Conservation (phyloP, 179 eudicot species). For the Corrigiola litoralis region DNA sequence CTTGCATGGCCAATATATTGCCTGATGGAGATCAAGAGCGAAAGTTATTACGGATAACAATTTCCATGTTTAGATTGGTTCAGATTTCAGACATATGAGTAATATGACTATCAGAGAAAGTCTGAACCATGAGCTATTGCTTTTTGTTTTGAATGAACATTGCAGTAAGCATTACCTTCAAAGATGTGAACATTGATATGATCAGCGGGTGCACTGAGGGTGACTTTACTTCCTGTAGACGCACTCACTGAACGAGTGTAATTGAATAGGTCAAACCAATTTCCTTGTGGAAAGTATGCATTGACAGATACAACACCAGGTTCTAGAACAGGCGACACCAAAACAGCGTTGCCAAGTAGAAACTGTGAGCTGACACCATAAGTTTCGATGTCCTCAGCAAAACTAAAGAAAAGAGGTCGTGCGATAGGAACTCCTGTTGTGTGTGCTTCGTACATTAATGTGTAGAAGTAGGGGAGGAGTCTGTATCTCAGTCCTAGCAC, state of each 20-base stretch:
- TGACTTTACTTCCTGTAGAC: constrained; percentile 33
- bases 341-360: constrained; percentile 64
- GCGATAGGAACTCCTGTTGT: constrained; percentile 60
- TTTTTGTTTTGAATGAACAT: neutral
- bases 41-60: neutral
- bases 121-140: no score
- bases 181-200: constrained; percentile 61
- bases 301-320: constrained; percentile 42
- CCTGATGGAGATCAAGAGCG: constrained; percentile 16
- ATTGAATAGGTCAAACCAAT: constrained; percentile 72
- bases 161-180: constrained; percentile 35
- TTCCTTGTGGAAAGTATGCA: constrained; percentile 75
- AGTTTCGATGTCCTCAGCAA: constrained; percentile 51
- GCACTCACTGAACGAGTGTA: constrained; percentile 42
- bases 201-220: constrained; percentile 57
- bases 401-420: constrained; percentile 80
- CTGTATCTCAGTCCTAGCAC: constrained; percentile 70
- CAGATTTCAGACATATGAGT: neutral
- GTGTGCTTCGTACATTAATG: constrained; percentile 70
- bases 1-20: constrained; percentile 70
- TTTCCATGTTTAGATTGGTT: neutral
- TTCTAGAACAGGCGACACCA: constrained; percentile 70
- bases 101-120: no score
- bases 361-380: constrained; percentile 64
- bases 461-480: constrained; percentile 76